phyloP scores from a whole-genome alignment of 2,329 filamentous ascomycete genomes.

The Aspergillus melleus region DNA sequence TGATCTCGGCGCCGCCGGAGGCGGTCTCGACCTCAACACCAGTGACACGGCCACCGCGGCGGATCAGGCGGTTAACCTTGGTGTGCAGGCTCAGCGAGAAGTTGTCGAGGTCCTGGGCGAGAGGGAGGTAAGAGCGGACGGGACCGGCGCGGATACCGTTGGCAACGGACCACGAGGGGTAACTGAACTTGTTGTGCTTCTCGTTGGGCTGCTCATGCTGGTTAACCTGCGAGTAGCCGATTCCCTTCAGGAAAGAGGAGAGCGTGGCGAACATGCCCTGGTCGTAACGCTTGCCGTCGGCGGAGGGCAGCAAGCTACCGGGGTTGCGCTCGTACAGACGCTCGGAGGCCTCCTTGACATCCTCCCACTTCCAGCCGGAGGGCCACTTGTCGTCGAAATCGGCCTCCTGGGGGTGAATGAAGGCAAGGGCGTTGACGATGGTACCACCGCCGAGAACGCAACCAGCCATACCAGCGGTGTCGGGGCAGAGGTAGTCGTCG shows the following conservation, averaged over 20 bases:
- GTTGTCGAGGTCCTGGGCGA: conserved; percentile 58
- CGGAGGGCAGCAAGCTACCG: conserved; percentile 64
- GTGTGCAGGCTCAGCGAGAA: conserved; percentile 68
- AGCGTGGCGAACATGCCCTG: conserved; percentile 65
- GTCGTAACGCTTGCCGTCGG: conserved; percentile 65
- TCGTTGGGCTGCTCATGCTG: conserved; percentile 58
- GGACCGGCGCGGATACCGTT: conserved; percentile 67
- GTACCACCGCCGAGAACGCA: conserved; percentile 22
- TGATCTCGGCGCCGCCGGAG: conserved; percentile 53
- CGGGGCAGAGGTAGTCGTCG: conserved; percentile 20
- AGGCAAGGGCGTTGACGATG: conserved; percentile 20
- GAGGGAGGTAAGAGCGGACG: conserved; percentile 67
- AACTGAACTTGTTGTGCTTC: conserved; percentile 66
- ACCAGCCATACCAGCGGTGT: conserved; percentile 20
- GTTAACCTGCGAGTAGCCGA: conserved; percentile 63
- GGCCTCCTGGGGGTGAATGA: conserved; percentile 48
- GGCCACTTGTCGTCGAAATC: conserved; percentile 76
- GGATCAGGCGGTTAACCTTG: conserved; percentile 63
- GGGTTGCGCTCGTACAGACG: conserved; percentile 69
- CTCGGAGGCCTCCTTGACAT: conserved; percentile 60
- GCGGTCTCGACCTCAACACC: conserved; percentile 39
- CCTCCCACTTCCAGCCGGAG: conserved; percentile 64
- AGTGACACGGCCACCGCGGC: conserved; percentile 60
- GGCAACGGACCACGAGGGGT: conserved; percentile 65
- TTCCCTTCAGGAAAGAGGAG: conserved; percentile 55